Evolutionary conservation across 345 rosid genomes (phyloP).

Genomic region (Salix exigua): DNA sequence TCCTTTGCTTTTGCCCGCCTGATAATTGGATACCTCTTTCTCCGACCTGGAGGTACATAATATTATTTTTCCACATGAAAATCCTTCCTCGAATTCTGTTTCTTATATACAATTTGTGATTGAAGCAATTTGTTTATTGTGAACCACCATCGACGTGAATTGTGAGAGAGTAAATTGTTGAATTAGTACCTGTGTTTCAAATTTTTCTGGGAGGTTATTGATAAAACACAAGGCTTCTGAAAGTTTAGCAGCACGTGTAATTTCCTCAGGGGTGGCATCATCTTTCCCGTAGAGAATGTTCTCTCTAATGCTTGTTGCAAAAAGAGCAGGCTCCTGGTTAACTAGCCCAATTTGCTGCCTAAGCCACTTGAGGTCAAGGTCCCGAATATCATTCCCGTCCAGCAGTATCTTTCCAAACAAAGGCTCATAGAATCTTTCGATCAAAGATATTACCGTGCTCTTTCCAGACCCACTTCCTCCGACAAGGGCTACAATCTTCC

Average conservation of each 20-base stretch:
- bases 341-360: constrained; percentile 84
- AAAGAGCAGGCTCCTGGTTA: constrained; percentile 92
- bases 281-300: constrained; percentile 89
- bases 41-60: constrained; percentile 54
- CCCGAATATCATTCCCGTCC: constrained; percentile 58
- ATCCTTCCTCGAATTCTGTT: background rate
- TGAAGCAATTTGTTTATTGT: background rate
- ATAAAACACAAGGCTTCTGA: constrained; percentile 79
- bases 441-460: constrained; percentile 89
- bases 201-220: constrained; percentile 84
- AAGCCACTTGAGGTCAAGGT: constrained; percentile 80
- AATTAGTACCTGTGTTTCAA: constrained; percentile 79
- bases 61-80: background rate
- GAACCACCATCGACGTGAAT: no score
- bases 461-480: constrained; percentile 98
- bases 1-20: constrained; percentile 96
- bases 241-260: constrained; percentile 74
- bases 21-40: constrained; percentile 92
- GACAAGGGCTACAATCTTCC: constrained; percentile 87
- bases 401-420: constrained; percentile 52
- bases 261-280: constrained; percentile 65
- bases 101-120: background rate
- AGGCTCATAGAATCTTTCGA: constrained; percentile 92
- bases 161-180: no score
- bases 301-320: constrained; percentile 75